Evolutionary conservation across 2,329 filamentous ascomycete genomes (phyloP).

Genomic region (Dactylella cylindrospora): DNA sequence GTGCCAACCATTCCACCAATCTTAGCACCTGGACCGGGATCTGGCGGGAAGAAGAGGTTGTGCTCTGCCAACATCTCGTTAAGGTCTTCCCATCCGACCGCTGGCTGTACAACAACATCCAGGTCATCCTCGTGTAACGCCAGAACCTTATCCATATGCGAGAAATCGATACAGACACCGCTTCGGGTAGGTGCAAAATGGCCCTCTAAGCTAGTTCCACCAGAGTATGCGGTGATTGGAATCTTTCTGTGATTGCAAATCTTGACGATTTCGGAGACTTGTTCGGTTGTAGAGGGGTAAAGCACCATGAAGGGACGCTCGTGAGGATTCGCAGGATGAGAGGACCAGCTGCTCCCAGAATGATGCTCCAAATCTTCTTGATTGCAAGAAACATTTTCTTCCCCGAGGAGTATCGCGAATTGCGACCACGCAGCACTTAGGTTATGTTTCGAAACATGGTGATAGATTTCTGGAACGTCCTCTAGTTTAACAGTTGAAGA

Average conservation of each 20-base stretch:
- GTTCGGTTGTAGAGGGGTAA: slow-evolving; percentile 74
- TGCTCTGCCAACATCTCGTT: slow-evolving; percentile 74
- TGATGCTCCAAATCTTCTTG: slow-evolving; percentile 61
- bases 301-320: slow-evolving; percentile 66
- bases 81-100: slow-evolving; percentile 80
- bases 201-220: slow-evolving; percentile 85
- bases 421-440: slow-evolving; percentile 71
- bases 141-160: slow-evolving; percentile 78
- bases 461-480: slow-evolving; percentile 57
- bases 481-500: slow-evolving; percentile 63
- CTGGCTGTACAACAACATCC: slow-evolving; percentile 75
- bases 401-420: slow-evolving; percentile 65
- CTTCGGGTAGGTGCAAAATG: slow-evolving; percentile 81
- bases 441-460: slow-evolving; percentile 64
- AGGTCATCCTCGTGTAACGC: slow-evolving; percentile 74
- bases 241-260: slow-evolving; percentile 78
- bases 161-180: slow-evolving; percentile 83
- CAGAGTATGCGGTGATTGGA: slow-evolving; percentile 82
- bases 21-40: slow-evolving; percentile 86
- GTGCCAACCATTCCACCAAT: slow-evolving; percentile 87
- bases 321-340: slow-evolving; percentile 59
- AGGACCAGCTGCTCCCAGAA: slow-evolving; percentile 65
- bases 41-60: slow-evolving; percentile 86
- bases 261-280: slow-evolving; percentile 86
- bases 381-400: slow-evolving; percentile 65